These are phyloP conservation scores for Corylus americana DNA, from an alignment of 306 rosid species.

Conservation along the genomic window DNA sequence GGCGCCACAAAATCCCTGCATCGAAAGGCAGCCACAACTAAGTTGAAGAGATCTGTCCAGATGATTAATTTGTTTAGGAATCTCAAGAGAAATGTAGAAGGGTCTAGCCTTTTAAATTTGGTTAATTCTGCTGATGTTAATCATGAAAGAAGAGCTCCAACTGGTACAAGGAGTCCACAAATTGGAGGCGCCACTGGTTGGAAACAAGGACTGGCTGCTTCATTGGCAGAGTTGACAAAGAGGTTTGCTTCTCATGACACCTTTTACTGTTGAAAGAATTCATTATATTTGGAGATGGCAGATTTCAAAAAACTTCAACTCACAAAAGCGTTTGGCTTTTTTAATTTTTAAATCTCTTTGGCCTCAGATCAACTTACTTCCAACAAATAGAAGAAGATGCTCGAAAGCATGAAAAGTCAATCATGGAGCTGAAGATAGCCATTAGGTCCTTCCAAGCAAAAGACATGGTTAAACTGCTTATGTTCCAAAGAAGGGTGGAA, in stretches of 20 bases:
- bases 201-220: conserved; percentile 42
- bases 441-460: conserved; percentile 33
- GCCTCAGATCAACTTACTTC: conserved; percentile 29
- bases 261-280: neutral
- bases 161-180: neutral
- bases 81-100: conserved; percentile 37
- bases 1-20: conserved; percentile 12
- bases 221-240: conserved; percentile 35
- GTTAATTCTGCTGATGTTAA: neutral
- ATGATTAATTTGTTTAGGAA: conserved; percentile 31
- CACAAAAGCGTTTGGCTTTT: too few species aligned
- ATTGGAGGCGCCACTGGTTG: conserved; percentile 9
- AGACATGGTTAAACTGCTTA: conserved; percentile 33
- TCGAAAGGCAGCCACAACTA: conserved; percentile 24
- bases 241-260: conserved; percentile 19
- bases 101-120: conserved; percentile 8
- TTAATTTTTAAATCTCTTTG: neutral
- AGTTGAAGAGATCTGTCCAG: conserved; percentile 39
- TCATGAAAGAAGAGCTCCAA: neutral
- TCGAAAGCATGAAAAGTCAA: neutral
- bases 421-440: conserved; percentile 25
- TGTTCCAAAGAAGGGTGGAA: conserved; percentile 32
- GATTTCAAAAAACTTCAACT: neutral
- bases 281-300: neutral
- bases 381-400: conserved; percentile 30